These are phyloP conservation scores for Coniochaeta prunicola DNA, from an alignment of 2,329 filamentous ascomycete species.

Conservation along the genomic window DNA sequence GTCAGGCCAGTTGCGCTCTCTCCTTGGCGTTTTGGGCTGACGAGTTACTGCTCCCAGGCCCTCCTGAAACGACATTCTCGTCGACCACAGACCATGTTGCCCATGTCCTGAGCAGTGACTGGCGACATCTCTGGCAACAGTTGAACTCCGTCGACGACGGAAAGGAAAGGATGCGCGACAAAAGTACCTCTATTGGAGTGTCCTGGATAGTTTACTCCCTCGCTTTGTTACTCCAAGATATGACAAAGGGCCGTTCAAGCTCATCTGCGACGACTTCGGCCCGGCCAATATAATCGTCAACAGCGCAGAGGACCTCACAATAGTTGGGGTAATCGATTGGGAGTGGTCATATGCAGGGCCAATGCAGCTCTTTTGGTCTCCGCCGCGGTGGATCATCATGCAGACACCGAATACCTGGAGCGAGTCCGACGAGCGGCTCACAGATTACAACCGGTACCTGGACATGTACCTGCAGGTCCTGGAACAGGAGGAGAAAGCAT, in stretches of 20 bases:
- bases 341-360: conserved; percentile 30
- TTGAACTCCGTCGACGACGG: conserved; percentile 21
- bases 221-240: conserved; percentile 11
- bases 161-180: conserved; percentile 18
- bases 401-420: background rate
- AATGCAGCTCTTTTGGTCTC: conserved; percentile 22
- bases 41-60: background rate
- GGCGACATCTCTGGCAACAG: conserved; percentile 24
- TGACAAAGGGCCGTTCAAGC: conserved; percentile 23
- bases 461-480: background rate
- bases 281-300: conserved; percentile 28
- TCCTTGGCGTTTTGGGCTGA: background rate
- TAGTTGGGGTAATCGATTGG: conserved; percentile 26
- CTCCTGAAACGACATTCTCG: conserved; percentile 9
- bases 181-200: conserved; percentile 21
- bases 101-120: conserved; percentile 22
- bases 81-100: conserved; percentile 24
- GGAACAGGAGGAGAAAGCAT: background rate
- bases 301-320: conserved; percentile 22
- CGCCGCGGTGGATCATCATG: conserved; percentile 3
- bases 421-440: background rate
- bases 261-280: conserved; percentile 29
- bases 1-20: background rate
- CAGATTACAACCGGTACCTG: background rate
- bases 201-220: conserved; percentile 17